phyloP scores from a whole-genome alignment of 129 eudicot species.

The Ambrosia artemisiifolia region DNA sequence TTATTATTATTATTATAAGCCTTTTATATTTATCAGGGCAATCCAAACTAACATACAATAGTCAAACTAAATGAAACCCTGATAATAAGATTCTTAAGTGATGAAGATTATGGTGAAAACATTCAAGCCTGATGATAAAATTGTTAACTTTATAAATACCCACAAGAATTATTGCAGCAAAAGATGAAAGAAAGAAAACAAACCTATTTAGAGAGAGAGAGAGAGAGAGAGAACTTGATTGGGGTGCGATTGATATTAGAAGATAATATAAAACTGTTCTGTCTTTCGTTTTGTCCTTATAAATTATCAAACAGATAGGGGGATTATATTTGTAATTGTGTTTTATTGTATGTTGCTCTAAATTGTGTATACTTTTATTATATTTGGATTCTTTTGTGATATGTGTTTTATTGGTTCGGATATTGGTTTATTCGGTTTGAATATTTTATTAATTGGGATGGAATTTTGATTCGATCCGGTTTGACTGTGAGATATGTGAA shows the following conservation, averaged over 20 bases:
- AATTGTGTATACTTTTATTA: background rate
- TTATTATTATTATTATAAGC: background rate
- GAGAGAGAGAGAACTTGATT: background rate
- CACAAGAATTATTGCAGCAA: background rate
- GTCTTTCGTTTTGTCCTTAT: background rate
- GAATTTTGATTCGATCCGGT: too few species aligned
- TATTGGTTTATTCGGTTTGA: background rate
- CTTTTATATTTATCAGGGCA: background rate
- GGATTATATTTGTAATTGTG: background rate
- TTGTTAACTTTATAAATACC: background rate
- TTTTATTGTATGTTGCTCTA: background rate
- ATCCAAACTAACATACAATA: background rate
- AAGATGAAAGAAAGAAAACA: background rate
- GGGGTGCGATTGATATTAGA: background rate
- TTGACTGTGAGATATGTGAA: too few species aligned
- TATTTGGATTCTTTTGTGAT: background rate
- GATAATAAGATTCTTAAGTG: background rate
- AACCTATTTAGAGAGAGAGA: background rate
- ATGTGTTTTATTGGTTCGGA: background rate
- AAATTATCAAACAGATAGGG: background rate
- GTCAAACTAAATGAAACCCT: background rate
- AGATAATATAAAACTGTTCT: background rate
- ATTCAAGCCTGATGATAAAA: background rate
- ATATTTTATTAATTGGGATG: background rate
- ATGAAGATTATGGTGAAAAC: background rate